A percentile compares a stretch with the other conserved stretches of the same genome.
Evolutionary conservation across 768 basidiomycete species (phyloP).

Genomic region (Baorangia bicolor): DNA sequence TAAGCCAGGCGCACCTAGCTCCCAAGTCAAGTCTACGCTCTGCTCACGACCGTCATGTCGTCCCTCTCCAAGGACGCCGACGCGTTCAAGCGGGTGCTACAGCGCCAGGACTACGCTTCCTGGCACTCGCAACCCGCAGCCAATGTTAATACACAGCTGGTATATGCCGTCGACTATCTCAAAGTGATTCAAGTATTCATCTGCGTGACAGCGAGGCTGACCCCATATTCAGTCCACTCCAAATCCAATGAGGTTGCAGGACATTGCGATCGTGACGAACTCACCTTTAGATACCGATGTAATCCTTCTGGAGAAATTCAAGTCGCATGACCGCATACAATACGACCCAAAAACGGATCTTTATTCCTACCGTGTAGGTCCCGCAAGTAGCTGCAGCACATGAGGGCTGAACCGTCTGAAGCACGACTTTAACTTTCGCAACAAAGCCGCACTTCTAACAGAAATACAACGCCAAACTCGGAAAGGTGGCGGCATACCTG

Average conservation of each 20-base stretch:
- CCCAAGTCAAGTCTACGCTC: neutral
- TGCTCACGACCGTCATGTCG: slow-evolving; percentile 48
- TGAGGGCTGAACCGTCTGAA: slow-evolving; percentile 31
- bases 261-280: slow-evolving; percentile 78
- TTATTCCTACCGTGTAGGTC: slow-evolving; percentile 78
- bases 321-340: slow-evolving; percentile 72
- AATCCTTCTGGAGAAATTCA: slow-evolving; percentile 77
- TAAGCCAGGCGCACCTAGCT: slow-evolving; percentile 15
- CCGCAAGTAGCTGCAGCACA: neutral
- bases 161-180: slow-evolving; percentile 79
- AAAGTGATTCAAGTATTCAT: slow-evolving; percentile 48
- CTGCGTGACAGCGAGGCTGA: slow-evolving; percentile 12
- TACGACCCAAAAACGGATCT: slow-evolving; percentile 83
- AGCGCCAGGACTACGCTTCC: slow-evolving; percentile 66
- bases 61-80: slow-evolving; percentile 68
- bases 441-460: slow-evolving; percentile 77
- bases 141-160: slow-evolving; percentile 84
- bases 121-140: slow-evolving; percentile 89
- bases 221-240: slow-evolving; percentile 49
- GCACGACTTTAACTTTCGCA: slow-evolving; percentile 86
- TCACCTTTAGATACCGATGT: slow-evolving; percentile 74
- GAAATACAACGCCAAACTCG: slow-evolving; percentile 86
- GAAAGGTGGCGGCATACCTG: slow-evolving; percentile 81
- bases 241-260: slow-evolving; percentile 84
- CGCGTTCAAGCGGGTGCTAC: slow-evolving; percentile 63